phyloP scores from a whole-genome alignment of 148 eudicot genomes.

The Amaranthus palmeri region DNA sequence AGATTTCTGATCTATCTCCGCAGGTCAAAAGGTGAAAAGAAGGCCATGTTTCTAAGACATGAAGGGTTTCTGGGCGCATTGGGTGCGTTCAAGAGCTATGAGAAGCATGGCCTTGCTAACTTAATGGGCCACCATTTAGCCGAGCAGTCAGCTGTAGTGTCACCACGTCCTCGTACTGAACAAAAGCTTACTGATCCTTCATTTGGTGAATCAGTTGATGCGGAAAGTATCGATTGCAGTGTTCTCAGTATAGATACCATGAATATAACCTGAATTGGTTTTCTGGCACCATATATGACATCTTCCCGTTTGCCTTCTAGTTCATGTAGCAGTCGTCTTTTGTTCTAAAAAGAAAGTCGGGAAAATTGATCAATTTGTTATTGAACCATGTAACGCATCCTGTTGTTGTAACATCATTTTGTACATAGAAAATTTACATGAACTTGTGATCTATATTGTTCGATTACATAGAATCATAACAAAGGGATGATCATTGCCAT shows the following conservation, averaged over 20 bases:
- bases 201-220: constrained; percentile 19
- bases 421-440: no score
- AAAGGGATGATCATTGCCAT: no score
- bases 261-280: constrained; percentile 8
- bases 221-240: constrained; percentile 25
- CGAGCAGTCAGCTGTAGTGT: constrained; percentile 32
- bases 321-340: neutral
- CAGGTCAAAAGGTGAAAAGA: constrained; percentile 97
- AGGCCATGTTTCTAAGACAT: constrained; percentile 90
- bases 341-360: no score
- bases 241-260: constrained; percentile 1
- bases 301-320: neutral
- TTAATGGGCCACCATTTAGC: constrained; percentile 33
- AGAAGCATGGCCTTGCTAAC: constrained; percentile 46
- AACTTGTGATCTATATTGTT: no score
- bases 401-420: no score
- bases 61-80: constrained; percentile 94
- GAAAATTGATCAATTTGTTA: no score
- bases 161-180: constrained; percentile 25
- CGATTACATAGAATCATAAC: no score
- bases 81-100: constrained; percentile 80
- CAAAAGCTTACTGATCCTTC: constrained; percentile 21
- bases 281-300: neutral
- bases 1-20: neutral
- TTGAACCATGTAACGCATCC: no score